A percentile compares a stretch with the other conserved stretches of the same genome.
phyloP scores from a whole-genome alignment of 805 yeast genomes.

The Saturnispora ahearnii region DNA sequence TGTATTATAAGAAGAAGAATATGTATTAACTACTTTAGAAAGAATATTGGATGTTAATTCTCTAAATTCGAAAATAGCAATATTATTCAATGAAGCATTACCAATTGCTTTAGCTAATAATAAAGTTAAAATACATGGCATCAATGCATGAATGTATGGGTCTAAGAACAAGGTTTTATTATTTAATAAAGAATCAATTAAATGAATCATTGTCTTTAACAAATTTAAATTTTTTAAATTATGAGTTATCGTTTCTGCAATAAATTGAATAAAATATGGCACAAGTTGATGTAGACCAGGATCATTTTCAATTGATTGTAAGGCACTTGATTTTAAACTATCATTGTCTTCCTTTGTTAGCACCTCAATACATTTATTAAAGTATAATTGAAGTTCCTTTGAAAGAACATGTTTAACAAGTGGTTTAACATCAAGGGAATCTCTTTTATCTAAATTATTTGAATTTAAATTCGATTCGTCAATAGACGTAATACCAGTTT shows the following conservation, averaged over 20 bases:
- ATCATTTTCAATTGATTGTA: slow-evolving; percentile 76
- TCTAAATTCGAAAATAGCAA: slow-evolving; percentile 50
- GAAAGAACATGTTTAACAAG: slow-evolving; percentile 91
- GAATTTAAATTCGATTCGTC: slow-evolving; percentile 16
- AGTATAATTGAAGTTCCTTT: slow-evolving; percentile 86
- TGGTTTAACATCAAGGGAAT: slow-evolving; percentile 61
- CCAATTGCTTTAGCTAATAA: slow-evolving; percentile 88
- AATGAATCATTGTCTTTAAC: slow-evolving; percentile 78
- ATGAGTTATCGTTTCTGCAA: slow-evolving; percentile 89
- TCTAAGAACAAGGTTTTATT: slow-evolving; percentile 83
- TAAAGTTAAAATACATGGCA: slow-evolving; percentile 92
- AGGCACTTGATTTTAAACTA: slow-evolving; percentile 64
- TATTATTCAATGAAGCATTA: slow-evolving; percentile 14
- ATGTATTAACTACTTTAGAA: slow-evolving; percentile 66
- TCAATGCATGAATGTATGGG: slow-evolving; percentile 91
- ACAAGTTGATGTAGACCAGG: slow-evolving; percentile 95
- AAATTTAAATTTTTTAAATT: slow-evolving; percentile 65
- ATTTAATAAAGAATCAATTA: slow-evolving; percentile 72
- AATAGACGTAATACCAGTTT: slow-evolving; percentile 23
- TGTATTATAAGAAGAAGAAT: slow-evolving; percentile 80
- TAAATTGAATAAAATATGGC: slow-evolving; percentile 92
- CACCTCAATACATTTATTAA: slow-evolving; percentile 81
- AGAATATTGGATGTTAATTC: slow-evolving; percentile 82
- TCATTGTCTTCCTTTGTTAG: slow-evolving; percentile 43
- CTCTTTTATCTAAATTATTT: slow-evolving; percentile 29